Percentiles rank a stretch among this genome's conserved stretches.
Evolutionary conservation across 2,329 filamentous ascomycete genomes (phyloP).

Genomic region (Cladosporium cucumerinum): DNA sequence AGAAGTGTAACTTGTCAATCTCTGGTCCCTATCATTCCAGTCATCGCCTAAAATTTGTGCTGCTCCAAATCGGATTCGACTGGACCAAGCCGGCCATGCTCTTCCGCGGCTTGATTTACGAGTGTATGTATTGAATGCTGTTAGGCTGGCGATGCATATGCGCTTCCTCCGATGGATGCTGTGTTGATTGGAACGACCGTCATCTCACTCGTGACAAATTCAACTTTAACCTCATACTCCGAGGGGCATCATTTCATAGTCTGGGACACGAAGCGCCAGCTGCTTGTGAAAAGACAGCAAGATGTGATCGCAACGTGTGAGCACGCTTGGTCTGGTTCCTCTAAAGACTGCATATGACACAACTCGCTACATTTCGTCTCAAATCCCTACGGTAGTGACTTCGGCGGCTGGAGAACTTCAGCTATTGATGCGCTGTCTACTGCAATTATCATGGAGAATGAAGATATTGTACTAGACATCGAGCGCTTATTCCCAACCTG

Average conservation of each 20-base stretch:
- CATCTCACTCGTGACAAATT: not conserved
- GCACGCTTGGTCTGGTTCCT: conserved; percentile 37
- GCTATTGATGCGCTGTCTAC: conserved; percentile 27
- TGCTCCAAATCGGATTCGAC: not conserved
- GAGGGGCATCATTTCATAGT: not conserved
- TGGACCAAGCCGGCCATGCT: not conserved
- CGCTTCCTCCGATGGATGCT: not conserved
- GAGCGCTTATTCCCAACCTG: conserved; percentile 23
- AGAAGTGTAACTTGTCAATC: not conserved
- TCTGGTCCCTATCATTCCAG: not conserved
- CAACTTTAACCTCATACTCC: not conserved
- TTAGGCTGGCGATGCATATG: not conserved
- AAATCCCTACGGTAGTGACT: conserved; percentile 29
- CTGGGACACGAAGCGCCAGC: not conserved
- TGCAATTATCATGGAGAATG: conserved; percentile 26
- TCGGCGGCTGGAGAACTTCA: conserved; percentile 28
- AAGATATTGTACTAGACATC: conserved; percentile 22
- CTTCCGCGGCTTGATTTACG: not conserved
- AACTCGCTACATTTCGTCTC: conserved; percentile 32
- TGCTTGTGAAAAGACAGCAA: not conserved
- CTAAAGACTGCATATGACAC: conserved; percentile 33
- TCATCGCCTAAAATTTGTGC: not conserved
- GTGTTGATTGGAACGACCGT: not conserved
- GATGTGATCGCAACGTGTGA: conserved; percentile 23
- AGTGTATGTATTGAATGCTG: not conserved